A percentile compares a stretch with the other conserved stretches of the same genome.
phyloP scores from a whole-genome alignment of 139 green algal genomes.

The Chlamydomonas urium region DNA sequence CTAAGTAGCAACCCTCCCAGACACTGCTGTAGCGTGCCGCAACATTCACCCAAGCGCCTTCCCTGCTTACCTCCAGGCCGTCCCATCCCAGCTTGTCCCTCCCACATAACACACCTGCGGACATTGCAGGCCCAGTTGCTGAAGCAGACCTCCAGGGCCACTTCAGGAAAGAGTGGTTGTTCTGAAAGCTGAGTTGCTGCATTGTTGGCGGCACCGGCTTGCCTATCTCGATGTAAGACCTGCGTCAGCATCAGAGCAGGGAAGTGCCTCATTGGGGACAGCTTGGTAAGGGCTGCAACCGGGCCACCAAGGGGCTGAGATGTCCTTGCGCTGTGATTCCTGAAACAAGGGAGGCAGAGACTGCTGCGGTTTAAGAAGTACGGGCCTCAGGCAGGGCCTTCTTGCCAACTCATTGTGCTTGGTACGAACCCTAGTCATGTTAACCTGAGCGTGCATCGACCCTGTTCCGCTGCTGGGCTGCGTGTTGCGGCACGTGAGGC shows the following conservation, averaged over 20 bases:
- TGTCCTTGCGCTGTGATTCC: neutral
- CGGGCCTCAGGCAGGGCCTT: too few species aligned
- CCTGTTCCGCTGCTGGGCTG: neutral
- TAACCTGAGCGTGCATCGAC: too few species aligned
- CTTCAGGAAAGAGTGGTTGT: neutral
- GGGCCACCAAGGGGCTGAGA: neutral
- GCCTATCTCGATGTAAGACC: neutral
- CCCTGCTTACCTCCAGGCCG: too few species aligned
- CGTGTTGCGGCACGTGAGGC: neutral
- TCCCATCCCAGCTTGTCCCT: too few species aligned
- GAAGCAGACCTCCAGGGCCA: slow-evolving; percentile 10
- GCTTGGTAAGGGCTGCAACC: neutral
- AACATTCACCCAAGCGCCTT: too few species aligned
- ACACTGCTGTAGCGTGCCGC: too few species aligned
- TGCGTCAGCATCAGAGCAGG: neutral
- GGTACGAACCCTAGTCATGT: too few species aligned
- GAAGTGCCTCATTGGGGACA: neutral
- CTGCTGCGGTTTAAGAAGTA: too few species aligned
- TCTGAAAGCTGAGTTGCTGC: neutral
- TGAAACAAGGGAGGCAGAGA: neutral
- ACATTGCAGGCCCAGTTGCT: too few species aligned
- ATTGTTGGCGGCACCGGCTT: neutral
- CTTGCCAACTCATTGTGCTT: too few species aligned
- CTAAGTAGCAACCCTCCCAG: too few species aligned
- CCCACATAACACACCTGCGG: too few species aligned